These are phyloP conservation scores for Fusarium dimerum DNA, from an alignment of 2,329 filamentous ascomycete genomes.

Conservation along the genomic window DNA sequence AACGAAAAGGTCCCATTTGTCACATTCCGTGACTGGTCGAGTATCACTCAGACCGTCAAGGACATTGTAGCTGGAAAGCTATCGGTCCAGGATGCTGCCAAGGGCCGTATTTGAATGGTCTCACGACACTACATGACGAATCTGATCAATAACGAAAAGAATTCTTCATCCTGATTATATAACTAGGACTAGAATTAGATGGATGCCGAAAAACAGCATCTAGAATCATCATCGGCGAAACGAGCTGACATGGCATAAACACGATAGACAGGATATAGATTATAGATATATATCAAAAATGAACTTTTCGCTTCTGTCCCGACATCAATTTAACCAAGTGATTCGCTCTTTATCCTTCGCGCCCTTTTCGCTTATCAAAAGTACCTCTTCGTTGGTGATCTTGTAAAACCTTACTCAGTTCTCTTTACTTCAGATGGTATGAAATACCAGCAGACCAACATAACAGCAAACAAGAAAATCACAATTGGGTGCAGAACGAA, in stretches of 20 bases:
- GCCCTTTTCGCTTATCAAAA: neutral
- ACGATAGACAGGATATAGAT: conserved; percentile 14
- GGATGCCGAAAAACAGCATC: neutral
- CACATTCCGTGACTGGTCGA: conserved; percentile 80
- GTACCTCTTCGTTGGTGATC: neutral
- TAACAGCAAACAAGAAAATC: conserved; percentile 63
- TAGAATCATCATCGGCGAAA: no score
- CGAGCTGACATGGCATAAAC: no score
- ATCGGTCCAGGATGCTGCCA: conserved; percentile 69
- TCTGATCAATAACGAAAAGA: neutral
- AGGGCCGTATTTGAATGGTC: conserved; percentile 39
- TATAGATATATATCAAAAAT: conserved; percentile 3
- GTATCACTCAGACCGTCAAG: conserved; percentile 75
- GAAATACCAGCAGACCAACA: conserved; percentile 65
- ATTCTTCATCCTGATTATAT: neutral
- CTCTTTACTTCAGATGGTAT: conserved; percentile 61
- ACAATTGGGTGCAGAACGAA: conserved; percentile 69
- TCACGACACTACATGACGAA: conserved; percentile 3
- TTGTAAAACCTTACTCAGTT: conserved; percentile 47
- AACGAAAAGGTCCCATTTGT: conserved; percentile 84
- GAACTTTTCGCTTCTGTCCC: neutral
- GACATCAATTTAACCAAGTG: neutral
- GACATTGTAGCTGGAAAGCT: conserved; percentile 74
- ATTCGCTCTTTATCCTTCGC: neutral
- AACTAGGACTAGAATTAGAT: neutral